A percentile compares a stretch with the other conserved stretches of the same genome.
Conservation (phyloP, 2,329 filamentous ascomycete genomes). For the Claviceps digitariae region DNA sequence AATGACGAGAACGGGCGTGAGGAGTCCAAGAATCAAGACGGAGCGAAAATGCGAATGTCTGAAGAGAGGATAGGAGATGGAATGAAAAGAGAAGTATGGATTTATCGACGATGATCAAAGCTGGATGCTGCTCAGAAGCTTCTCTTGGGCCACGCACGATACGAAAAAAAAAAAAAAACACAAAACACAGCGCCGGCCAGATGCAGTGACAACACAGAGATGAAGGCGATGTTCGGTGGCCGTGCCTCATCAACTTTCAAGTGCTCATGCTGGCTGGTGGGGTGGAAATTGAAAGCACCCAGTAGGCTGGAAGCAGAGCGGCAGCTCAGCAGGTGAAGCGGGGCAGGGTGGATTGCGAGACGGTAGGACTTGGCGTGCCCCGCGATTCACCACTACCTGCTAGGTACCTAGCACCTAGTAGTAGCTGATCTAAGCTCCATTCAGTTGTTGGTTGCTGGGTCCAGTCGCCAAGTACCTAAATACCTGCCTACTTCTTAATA, state of each 20-base stretch:
- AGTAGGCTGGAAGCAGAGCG: too few species aligned
- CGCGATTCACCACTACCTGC: too few species aligned
- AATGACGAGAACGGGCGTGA: not conserved
- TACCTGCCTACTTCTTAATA: too few species aligned
- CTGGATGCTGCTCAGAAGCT: not conserved
- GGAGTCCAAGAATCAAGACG: not conserved
- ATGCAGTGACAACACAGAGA: conserved; percentile 1
- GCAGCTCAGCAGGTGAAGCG: too few species aligned
- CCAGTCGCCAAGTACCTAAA: too few species aligned
- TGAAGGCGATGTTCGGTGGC: not conserved
- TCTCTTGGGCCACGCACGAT: not conserved
- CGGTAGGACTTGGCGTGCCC: too few species aligned
- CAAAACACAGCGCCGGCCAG: not conserved
- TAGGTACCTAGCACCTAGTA: too few species aligned
- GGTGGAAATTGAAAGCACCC: not conserved
- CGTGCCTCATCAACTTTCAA: too few species aligned
- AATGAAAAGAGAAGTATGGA: not conserved
- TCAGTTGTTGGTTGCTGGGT: too few species aligned
- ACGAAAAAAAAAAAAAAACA: not conserved
- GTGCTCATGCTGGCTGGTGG: not conserved
- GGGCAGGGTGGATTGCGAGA: too few species aligned
- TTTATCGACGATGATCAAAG: not conserved
- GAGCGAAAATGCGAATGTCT: not conserved
- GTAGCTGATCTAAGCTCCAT: too few species aligned
- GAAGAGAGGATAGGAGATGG: too few species aligned